phyloP scores from a whole-genome alignment of 1,284 basidiomycete species.

The Cutaneotrichosporon sp. region DNA sequence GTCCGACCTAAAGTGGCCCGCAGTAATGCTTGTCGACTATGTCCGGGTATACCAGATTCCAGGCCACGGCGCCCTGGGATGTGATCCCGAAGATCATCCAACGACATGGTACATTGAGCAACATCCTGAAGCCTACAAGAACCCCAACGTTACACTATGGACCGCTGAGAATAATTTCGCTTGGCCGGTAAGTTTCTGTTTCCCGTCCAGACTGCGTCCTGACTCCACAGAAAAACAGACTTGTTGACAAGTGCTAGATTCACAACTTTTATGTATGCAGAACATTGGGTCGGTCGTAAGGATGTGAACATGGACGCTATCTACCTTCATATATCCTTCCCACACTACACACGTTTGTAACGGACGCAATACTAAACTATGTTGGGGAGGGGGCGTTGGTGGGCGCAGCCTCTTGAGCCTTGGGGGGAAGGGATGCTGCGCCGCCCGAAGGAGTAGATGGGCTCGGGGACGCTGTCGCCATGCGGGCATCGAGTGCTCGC shows the following conservation, averaged over 20 bases:
- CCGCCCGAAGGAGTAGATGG: constrained; percentile 5
- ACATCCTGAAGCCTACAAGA: constrained; percentile 35
- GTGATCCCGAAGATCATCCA: constrained; percentile 72
- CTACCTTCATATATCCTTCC: too few species aligned
- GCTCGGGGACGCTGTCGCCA: constrained; percentile 53
- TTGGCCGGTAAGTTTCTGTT: constrained; percentile 33
- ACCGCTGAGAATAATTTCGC: constrained; percentile 25
- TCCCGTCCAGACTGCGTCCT: neutral
- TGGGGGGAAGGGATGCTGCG: neutral
- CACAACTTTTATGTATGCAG: constrained; percentile 11
- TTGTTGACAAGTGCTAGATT: constrained; percentile 14
- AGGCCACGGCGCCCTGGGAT: constrained; percentile 64
- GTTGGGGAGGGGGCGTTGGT: too few species aligned
- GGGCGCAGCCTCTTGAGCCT: too few species aligned
- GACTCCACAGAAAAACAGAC: constrained; percentile 18
- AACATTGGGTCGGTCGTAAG: neutral
- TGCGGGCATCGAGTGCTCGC: constrained; percentile 87
- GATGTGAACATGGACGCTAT: too few species aligned
- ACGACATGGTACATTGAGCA: constrained; percentile 53
- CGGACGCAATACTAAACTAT: neutral
- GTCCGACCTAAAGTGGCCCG: constrained; percentile 62
- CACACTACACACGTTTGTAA: neutral
- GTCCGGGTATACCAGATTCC: constrained; percentile 71
- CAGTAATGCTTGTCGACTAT: constrained; percentile 68
- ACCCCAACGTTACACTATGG: constrained; percentile 42